These are phyloP conservation scores for Pisolithus thermaeus DNA, from an alignment of 1,284 basidiomycete genomes.

Conservation along the genomic window DNA sequence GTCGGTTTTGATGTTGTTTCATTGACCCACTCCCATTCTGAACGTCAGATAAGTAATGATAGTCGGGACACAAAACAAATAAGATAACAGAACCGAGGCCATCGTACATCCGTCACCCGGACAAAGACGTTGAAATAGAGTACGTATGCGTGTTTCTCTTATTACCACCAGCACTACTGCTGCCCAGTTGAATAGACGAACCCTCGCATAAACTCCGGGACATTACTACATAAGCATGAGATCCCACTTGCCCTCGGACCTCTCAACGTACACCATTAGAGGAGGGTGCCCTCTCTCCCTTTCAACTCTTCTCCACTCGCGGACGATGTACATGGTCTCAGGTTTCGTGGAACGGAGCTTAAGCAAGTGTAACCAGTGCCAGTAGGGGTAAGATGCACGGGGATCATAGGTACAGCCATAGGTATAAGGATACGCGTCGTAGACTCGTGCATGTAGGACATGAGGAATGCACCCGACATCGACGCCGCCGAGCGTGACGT, in stretches of 20 bases:
- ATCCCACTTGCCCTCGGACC: slow-evolving; percentile 12
- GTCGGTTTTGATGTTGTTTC: too few species aligned
- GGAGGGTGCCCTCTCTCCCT: slow-evolving; percentile 4
- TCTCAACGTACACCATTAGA: slow-evolving; percentile 17
- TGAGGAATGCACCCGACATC: slow-evolving; percentile 21
- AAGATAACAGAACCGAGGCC: too few species aligned
- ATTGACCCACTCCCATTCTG: too few species aligned
- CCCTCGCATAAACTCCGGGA: slow-evolving; percentile 5
- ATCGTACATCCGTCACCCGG: too few species aligned
- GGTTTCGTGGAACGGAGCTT: slow-evolving; percentile 20
- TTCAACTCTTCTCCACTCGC: slow-evolving; percentile 19
- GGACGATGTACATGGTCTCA: slow-evolving; percentile 15
- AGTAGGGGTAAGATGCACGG: slow-evolving; percentile 5
- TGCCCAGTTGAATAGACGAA: too few species aligned
- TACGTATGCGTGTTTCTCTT: too few species aligned
- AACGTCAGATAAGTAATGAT: too few species aligned
- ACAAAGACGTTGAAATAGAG: too few species aligned
- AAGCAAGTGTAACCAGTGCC: slow-evolving; percentile 16
- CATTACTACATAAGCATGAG: slow-evolving; percentile 14
- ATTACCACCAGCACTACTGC: too few species aligned
- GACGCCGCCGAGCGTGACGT: slow-evolving; percentile 22
- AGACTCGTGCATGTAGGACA: slow-evolving; percentile 8
- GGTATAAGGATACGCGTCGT: not conserved
- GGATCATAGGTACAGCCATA: not conserved
- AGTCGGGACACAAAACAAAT: too few species aligned